phyloP scores from a whole-genome alignment of 2,329 filamentous ascomycete species.

The Pseudocercospora vitis region DNA sequence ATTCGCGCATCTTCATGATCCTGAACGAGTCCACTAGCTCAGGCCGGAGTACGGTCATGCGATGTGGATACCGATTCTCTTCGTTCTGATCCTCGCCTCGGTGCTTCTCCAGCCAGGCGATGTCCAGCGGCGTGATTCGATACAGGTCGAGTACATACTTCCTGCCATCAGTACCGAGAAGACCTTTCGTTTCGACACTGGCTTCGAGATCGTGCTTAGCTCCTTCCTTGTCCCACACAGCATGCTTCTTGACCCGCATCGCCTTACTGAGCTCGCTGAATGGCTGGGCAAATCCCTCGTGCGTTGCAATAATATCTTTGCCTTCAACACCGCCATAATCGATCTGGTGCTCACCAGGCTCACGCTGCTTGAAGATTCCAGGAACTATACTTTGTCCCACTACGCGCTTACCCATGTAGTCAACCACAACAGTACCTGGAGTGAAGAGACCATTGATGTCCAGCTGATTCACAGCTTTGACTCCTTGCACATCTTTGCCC shows the following conservation, averaged over 20 bases:
- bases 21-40: constrained; percentile 87
- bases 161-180: constrained; percentile 93
- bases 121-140: constrained; percentile 87
- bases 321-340: constrained; percentile 98
- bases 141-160: constrained; percentile 98
- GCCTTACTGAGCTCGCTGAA: constrained; percentile 91
- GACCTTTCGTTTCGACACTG: constrained; percentile 95
- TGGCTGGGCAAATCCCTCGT: constrained; percentile 77
- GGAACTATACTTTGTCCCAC: constrained; percentile 98
- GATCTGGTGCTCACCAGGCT: constrained; percentile 96
- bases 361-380: constrained; percentile 97
- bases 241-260: constrained; percentile 87
- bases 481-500: constrained; percentile 92
- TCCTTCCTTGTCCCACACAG: constrained; percentile 96
- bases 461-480: constrained; percentile 92
- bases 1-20: constrained; percentile 83
- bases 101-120: constrained; percentile 83
- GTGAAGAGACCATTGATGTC: constrained; percentile 94
- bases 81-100: constrained; percentile 53
- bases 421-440: constrained; percentile 91
- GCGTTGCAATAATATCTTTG: constrained; percentile 88
- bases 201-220: constrained; percentile 88
- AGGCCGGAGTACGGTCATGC: constrained; percentile 89
- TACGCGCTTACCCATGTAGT: constrained; percentile 95
- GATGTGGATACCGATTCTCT: constrained; percentile 74